Base-by-base conservation (phyloP, 2,329 filamentous ascomycete genomes). In the Hypocreales sp. region DNA sequence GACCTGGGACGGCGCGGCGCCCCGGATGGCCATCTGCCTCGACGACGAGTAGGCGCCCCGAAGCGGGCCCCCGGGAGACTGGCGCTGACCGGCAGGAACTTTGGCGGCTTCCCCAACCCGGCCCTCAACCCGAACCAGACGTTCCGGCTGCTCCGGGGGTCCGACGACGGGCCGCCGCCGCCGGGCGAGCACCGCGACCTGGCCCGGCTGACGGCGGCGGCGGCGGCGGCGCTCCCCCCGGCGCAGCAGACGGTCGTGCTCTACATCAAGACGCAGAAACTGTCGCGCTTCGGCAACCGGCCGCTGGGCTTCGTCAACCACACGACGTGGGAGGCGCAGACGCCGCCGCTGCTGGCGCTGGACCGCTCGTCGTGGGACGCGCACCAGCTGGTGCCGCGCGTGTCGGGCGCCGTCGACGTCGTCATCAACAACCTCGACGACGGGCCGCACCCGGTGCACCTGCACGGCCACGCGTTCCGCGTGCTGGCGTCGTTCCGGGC, bases 401-500 rank as follows among this genome's bases (percentile, higher is more conserved):
- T 44, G 2, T 34, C 38, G 7, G 28, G 14, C 2, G 25, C 35
- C 5, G 36, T 48, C 7, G 44, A 45, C 26, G 32, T 50, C 9
- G 33, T 47, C 18, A 42, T 50, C 12, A 50, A 47, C 34, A 51
- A 48, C 19, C 36, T 48, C 7, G 47, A 51, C 20, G 47, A 50
- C 24, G 45, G 46, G 2, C 35, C 39, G 10, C 47, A 50, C 15
- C 47, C 45, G 0, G 39, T 50, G 15, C 69, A 76, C 45, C 47
- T 76, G 1, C 72, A 74, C 44, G 66, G 66, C 0, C 56, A 69
- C 40, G 52, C 53, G 26, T 67, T 71, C 43, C 60, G 64, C 32
- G 50, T 63, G 7, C 26, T 50, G 15, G 35, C 39, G 2, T 38
- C 40, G 1, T 38, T 31, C 13, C 22, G 34, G 8, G 34, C 38